Base-by-base conservation (phyloP, 1,139 yeast species). In the Wickerhamomyces sp. region DNA sequence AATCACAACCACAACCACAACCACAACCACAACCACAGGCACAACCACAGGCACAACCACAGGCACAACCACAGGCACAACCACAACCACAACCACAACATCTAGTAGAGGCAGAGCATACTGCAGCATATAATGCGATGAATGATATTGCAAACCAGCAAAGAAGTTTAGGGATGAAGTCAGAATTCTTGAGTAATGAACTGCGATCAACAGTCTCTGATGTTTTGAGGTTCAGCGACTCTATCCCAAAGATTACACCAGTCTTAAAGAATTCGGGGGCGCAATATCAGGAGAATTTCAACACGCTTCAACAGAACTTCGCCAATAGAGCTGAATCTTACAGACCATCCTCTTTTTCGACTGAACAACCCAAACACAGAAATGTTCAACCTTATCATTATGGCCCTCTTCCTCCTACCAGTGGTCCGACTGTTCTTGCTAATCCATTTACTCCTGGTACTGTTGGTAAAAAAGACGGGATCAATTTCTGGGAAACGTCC, bases 401-500 rank as follows among this genome's bases (percentile, higher is more conserved):
- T 26, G 8, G 30, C 15, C 34, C 37, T 13, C 10, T 39, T 40
- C n/a, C 31, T n/a, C 14, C 37, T 30, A 33, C 43, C 34, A 26
- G 35, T 26, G 26, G 37, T 27, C n/a, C 44, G 15, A 37, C 40
- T 9, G 27, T 32, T 14, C 40, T 43, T 31, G 40, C 44, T 34
- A 45, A 44, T 15, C 49, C 56, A 32, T 47, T 45, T 33, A 26
- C 49, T 27, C 40, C 47, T 3, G 31, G 39, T 27, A 29, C 6
- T 26, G 36, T 44, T 27, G 42, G 42, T 34, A 47, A 53, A 34
- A 46, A 46, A 37, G 52, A 53, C 8, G 46, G 55, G 10, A 51
- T 58, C 29, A 55, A 53, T 37, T 58, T 56, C 35, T 58, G 61
- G 61, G 56, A 53, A 41, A 43, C 46, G 15, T 45, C 57, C 2